Evolutionary conservation across 2,329 filamentous ascomycete genomes (phyloP), one percentile per base, ranked within the genome.

Genomic region (Lachnellula suecica): DNA sequence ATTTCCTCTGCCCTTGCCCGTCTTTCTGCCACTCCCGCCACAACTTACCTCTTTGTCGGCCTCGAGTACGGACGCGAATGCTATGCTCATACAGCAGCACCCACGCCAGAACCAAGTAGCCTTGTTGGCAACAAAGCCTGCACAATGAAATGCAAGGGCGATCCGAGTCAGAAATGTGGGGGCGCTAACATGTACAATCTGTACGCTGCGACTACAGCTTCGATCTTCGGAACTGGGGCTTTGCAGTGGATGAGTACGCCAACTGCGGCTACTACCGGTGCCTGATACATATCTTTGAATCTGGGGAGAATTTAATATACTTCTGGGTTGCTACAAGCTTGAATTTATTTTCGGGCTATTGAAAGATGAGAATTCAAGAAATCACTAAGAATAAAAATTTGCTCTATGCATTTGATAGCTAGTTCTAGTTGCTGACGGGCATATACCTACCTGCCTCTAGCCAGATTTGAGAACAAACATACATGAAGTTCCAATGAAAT

Each of bases 11-110:
- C 66, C 7, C 57, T 68, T 20, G 63, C 62, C 6, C 50, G 62
- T 22, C 62, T 62, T 3, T 59, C 60, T 23, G 65, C 64, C 11
- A 54, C 54, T 7, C 66, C 64, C 0, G 64, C 63, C 1, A 67
- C 62, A 1, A 63, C 64, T 0, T 63, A 54, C 42, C 50, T 61
- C 17, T 69, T 67, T 40, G 52, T 66, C 4, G 67, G 61, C 31
- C 35, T 70, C 19, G 67, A 71, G 51, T 70, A 70, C 53, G 67
- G 69, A 38, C 57, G 63, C 48, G 66, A 70, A 57, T 71, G 66
- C 57, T 68, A 70, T 51, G 65, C 62, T 4, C 66, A 62, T 4
- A 61, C 52, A 15, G 53, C 64, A 8, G 49, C 59, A 13, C 57
- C 59, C 2, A 49, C 49, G 0, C 60, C 61, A 1, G 23, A 54